A percentile compares a stretch with the other conserved stretches of the same genome.
These are phyloP conservation scores for Nigrospora osmanthi DNA, from an alignment of 2,329 filamentous ascomycete genomes.

Conservation along the genomic window DNA sequence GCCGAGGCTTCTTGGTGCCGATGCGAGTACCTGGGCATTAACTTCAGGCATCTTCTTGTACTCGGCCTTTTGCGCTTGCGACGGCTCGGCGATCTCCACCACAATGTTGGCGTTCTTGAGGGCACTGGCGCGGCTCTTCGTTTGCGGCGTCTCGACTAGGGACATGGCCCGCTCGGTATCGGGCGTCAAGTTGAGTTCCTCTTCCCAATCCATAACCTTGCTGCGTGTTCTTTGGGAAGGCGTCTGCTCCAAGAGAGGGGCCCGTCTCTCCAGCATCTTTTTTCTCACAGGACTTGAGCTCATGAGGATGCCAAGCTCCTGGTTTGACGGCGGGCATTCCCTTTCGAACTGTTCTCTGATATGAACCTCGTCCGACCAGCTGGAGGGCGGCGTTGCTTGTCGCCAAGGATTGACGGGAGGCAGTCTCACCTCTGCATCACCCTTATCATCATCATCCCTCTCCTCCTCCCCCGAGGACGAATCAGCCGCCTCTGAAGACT, in stretches of 20 bases:
- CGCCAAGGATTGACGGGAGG: no score
- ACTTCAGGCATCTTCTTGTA: constrained; percentile 1
- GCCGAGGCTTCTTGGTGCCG: not conserved
- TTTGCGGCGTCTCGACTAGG: constrained; percentile 3
- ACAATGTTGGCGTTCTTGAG: not conserved
- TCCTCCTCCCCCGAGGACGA: not conserved
- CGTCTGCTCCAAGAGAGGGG: not conserved
- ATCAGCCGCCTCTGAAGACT: not conserved
- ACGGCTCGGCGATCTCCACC: constrained; percentile 1
- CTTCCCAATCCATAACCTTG: not conserved
- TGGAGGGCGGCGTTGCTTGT: no score
- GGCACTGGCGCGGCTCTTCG: not conserved
- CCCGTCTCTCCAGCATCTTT: no score
- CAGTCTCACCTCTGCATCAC: no score
- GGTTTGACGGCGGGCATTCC: constrained; percentile 11
- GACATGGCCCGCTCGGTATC: constrained; percentile 2
- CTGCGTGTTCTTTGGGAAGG: not conserved
- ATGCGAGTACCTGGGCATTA: not conserved
- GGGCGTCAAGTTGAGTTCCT: constrained; percentile 3
- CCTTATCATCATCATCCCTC: not conserved
- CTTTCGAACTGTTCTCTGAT: constrained; percentile 10
- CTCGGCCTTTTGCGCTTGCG: not conserved
- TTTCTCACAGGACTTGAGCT: constrained; percentile 11
- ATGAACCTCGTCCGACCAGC: no score
- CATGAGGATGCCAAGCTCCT: constrained; percentile 11